These are phyloP conservation scores for Effrenium voratum DNA, from an alignment of 73 alveolate genomes.

Conservation along the genomic window DNA sequence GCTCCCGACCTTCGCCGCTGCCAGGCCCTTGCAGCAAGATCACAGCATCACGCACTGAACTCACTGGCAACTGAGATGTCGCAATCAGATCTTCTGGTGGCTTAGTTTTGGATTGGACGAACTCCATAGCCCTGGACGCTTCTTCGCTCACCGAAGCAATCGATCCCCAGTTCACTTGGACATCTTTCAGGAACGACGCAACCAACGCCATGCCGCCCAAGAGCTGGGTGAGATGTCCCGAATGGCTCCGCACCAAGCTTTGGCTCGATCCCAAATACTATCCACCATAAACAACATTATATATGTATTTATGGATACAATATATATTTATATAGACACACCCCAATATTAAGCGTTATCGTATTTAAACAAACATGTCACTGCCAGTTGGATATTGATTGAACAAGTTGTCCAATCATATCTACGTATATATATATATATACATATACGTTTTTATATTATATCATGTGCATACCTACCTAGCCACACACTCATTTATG, in stretches of 20 bases:
- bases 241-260: background rate
- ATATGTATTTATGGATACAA: too few species aligned
- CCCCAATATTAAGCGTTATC: background rate
- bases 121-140: slow-evolving; percentile 71
- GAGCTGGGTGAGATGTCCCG: background rate
- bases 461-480: background rate
- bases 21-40: slow-evolving; percentile 77
- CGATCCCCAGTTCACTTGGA: slow-evolving; percentile 91
- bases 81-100: slow-evolving; percentile 52
- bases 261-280: too few species aligned
- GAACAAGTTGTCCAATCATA: background rate
- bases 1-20: slow-evolving; percentile 58
- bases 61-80: slow-evolving; percentile 69
- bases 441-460: too few species aligned
- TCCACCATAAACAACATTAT: too few species aligned
- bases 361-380: too few species aligned
- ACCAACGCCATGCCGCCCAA: slow-evolving; percentile 47
- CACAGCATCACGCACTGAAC: slow-evolving; percentile 83
- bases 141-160: slow-evolving; percentile 62
- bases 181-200: slow-evolving; percentile 79
- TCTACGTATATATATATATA: background rate
- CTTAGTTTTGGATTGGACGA: slow-evolving; percentile 47
- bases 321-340: too few species aligned
- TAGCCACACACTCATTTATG: background rate
- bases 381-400: too few species aligned